These are phyloP conservation scores for Harringtonia aguacate DNA, from an alignment of 2,329 filamentous ascomycete species.

Conservation along the genomic window DNA sequence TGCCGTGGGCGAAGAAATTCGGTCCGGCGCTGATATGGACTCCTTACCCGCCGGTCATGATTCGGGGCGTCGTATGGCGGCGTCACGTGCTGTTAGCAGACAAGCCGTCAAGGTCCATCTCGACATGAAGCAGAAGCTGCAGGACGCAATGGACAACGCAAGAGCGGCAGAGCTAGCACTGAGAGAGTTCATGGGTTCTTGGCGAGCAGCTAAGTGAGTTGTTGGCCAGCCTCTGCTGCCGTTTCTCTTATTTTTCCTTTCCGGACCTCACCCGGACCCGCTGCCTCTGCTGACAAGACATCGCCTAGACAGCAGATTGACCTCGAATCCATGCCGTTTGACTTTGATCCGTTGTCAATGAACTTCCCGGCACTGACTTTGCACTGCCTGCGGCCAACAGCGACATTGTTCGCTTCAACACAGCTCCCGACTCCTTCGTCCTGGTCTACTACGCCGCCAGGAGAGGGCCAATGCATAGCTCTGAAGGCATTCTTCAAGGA, in stretches of 20 bases:
- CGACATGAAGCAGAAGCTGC: slow-evolving; percentile 51
- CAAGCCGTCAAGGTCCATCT: slow-evolving; percentile 48
- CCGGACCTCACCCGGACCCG: too few species aligned
- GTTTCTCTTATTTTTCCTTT: neutral
- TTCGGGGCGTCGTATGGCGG: neutral
- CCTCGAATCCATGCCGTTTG: slow-evolving; percentile 48
- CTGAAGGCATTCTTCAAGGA: slow-evolving; percentile 56
- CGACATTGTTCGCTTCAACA: slow-evolving; percentile 71
- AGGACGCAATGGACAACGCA: slow-evolving; percentile 67
- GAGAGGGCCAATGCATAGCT: slow-evolving; percentile 61
- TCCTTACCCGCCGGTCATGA: neutral
- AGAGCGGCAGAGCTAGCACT: slow-evolving; percentile 77
- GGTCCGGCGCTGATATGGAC: slow-evolving; percentile 7
- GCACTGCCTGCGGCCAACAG: slow-evolving; percentile 68
- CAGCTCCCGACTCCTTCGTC: slow-evolving; percentile 69
- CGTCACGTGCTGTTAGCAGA: slow-evolving; percentile 34
- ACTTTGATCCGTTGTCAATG: slow-evolving; percentile 76
- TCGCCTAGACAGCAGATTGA: slow-evolving; percentile 30
- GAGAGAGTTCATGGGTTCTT: slow-evolving; percentile 68
- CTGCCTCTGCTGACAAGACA: neutral
- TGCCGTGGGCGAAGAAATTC: neutral
- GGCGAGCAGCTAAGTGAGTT: slow-evolving; percentile 70
- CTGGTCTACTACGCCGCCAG: slow-evolving; percentile 72
- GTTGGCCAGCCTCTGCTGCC: neutral
- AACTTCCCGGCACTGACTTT: slow-evolving; percentile 80